Conservation (phyloP, 116 monocot species). For the Cymodocea nodosa region DNA sequence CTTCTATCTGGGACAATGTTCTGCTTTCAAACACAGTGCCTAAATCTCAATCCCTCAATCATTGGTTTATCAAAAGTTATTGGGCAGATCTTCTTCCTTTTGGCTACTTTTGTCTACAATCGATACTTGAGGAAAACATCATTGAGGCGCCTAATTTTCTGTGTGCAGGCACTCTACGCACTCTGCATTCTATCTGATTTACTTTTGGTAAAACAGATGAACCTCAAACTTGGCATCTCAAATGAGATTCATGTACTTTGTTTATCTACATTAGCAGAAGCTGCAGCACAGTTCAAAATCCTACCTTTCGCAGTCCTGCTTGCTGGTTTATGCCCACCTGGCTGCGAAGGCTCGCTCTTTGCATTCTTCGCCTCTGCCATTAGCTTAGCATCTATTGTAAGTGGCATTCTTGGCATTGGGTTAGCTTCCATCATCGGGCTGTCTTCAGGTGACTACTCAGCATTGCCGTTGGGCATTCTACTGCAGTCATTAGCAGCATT, state of each 20-base stretch:
- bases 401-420: slow-evolving; percentile 59
- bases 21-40: slow-evolving; percentile 64
- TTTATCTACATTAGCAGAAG: slow-evolving; percentile 68
- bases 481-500: slow-evolving; percentile 60
- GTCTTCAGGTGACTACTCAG: slow-evolving; percentile 39
- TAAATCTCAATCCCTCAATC: slow-evolving; percentile 52
- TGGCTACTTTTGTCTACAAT: slow-evolving; percentile 44
- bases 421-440: slow-evolving; percentile 51
- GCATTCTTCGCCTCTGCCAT: slow-evolving; percentile 66
- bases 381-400: slow-evolving; percentile 58
- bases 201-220: slow-evolving; percentile 62
- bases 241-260: slow-evolving; percentile 63
- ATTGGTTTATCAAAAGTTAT: slow-evolving; percentile 82
- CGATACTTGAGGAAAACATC: slow-evolving; percentile 35
- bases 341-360: slow-evolving; percentile 71
- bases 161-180: slow-evolving; percentile 50
- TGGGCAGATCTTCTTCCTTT: slow-evolving; percentile 59
- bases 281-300: slow-evolving; percentile 76
- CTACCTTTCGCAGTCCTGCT: slow-evolving; percentile 66
- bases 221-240: slow-evolving; percentile 58
- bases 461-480: slow-evolving; percentile 40
- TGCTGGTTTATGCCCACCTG: slow-evolving; percentile 45
- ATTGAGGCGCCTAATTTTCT: slow-evolving; percentile 43
- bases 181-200: slow-evolving; percentile 57
- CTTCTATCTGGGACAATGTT: slow-evolving; percentile 74